A percentile compares a stretch with the other conserved stretches of the same genome.
Evolutionary conservation across 192 early-diverging fungal species (phyloP).

Genomic region (Coemansia sp.): DNA sequence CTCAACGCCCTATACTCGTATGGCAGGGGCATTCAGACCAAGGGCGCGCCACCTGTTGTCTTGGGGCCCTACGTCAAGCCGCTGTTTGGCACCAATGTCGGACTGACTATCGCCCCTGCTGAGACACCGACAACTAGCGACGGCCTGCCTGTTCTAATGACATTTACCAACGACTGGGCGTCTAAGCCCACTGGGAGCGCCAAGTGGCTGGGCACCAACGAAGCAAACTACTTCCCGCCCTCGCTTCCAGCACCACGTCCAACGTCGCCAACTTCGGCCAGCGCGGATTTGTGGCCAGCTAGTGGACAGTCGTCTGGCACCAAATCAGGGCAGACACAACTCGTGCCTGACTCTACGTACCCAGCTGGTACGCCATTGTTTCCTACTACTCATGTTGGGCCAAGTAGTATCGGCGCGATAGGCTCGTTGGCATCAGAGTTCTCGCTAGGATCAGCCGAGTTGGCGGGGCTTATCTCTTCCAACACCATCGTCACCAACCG

Average conservation of each 20-base stretch:
- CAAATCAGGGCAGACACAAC: neutral
- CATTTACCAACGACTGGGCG: conserved; percentile 34
- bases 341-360: conserved; percentile 15
- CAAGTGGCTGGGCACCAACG: conserved; percentile 21
- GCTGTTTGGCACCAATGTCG: conserved; percentile 43
- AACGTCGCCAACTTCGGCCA: neutral
- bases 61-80: conserved; percentile 39
- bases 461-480: neutral
- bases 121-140: conserved; percentile 9
- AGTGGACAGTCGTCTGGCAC: conserved; percentile 1
- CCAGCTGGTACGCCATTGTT: conserved; percentile 48
- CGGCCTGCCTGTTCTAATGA: conserved; percentile 7
- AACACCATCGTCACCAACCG: conserved; percentile 28
- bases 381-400: neutral
- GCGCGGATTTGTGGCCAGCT: conserved; percentile 21
- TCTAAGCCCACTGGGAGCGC: conserved; percentile 1
- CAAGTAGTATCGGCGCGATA: neutral
- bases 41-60: conserved; percentile 26
- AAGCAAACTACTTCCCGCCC: conserved; percentile 31
- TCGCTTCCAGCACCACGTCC: conserved; percentile 19
- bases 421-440: neutral
- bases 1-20: conserved; percentile 36
- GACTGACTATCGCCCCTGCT: conserved; percentile 27
- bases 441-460: neutral
- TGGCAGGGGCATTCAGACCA: conserved; percentile 39